These are phyloP conservation scores for Pachysandra terminalis DNA, from an alignment of 164 flowering plant species.

Conservation along the genomic window DNA sequence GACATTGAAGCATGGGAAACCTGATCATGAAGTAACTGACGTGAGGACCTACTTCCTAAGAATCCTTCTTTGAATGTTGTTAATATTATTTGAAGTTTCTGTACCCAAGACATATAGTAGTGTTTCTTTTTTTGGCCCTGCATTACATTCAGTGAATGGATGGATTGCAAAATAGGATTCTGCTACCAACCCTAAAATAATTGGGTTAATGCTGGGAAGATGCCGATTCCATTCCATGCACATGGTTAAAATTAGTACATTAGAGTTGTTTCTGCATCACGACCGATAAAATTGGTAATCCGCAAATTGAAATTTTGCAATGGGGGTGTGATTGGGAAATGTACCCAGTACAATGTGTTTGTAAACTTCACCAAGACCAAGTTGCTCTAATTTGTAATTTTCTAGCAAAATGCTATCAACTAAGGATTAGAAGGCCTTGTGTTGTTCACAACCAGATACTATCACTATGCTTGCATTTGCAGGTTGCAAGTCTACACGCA, in stretches of 20 bases:
- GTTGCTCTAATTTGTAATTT: not conserved
- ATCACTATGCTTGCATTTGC: constrained; percentile 19
- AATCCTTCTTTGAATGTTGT: not conserved
- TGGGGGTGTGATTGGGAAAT: not conserved
- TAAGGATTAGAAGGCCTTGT: not conserved
- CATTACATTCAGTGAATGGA: no score
- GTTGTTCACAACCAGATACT: not conserved
- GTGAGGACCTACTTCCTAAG: constrained; percentile 39
- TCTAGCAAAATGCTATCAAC: not conserved
- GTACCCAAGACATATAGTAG: no score
- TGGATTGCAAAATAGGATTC: no score
- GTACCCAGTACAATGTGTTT: not conserved
- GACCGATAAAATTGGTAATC: no score
- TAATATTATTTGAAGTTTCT: not conserved
- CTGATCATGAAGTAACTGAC: constrained; percentile 86
- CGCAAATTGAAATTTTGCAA: no score
- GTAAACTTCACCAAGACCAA: not conserved
- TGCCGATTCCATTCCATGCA: no score
- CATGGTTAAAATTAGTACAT: no score
- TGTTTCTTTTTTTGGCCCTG: no score
- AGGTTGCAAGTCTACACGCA: constrained; percentile 59
- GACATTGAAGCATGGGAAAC: constrained; percentile 93
- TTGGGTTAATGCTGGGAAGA: no score
- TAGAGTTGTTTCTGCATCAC: no score
- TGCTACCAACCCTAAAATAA: no score